Base-by-base conservation (phyloP, 345 rosid species). In the Populus euphratica region DNA sequence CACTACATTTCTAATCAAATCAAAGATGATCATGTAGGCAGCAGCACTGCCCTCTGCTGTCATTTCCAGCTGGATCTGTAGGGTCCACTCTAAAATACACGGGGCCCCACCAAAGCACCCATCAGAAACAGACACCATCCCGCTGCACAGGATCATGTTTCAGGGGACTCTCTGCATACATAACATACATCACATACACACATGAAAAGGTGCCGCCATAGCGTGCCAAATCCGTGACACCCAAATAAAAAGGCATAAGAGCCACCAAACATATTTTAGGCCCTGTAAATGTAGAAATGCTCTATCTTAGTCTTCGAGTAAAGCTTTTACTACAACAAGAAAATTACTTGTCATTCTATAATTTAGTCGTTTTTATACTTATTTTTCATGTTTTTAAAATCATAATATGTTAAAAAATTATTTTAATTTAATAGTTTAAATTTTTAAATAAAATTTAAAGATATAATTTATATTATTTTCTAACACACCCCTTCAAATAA, bases 201-300 rank as follows among this genome's bases (percentile, higher is more conserved):
- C 43, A 66, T 36, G 33, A 63, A 63, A 44, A 18, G 23, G 18
- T 18, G 29, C 27, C 29, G 20, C 74, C 20, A 77, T 8, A 0
- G 74, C 50, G 38, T 38, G 77, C 83, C 78, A 62, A 67, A 65
- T 74, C 87, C 35, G n/a, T 52, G 59, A 52, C 59, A 6, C 59
- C 0, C 23, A 0, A 20, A 52, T 33, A 33, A 33, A 33, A 4
- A 4, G 5, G 36, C 35, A 33, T 33, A 4, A 33, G 35, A 33
- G 36, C 36, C 36, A 4, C 35, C 36, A 20, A 52, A 2, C n/a
- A 52, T 18, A 18, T 1, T 52, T 20, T 20, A 52, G 59, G 9
- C 59, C 59, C 59, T 52, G n/a, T 52, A 52, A n/a, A 52, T 52
- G 59, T 52, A 20, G 4, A 52, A 52, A 52, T 20, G n/a, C 2